These are phyloP conservation scores for Cercophora newfieldiana DNA, from an alignment of 495 filamentous ascomycete species.

Conservation along the genomic window DNA sequence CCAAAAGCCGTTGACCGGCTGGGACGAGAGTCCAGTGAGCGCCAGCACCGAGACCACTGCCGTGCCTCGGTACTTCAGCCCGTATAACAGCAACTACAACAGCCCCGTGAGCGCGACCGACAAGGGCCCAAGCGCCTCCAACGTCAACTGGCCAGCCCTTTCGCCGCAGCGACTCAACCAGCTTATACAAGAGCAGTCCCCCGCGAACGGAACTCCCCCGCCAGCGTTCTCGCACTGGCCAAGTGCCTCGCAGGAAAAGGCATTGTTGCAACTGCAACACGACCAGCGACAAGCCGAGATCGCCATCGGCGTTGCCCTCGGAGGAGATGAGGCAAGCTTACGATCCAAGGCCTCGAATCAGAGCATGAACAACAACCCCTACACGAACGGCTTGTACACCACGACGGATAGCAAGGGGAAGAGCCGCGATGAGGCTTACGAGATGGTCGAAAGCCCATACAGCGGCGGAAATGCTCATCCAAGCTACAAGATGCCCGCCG, in stretches of 20 bases:
- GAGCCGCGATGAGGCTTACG: slow-evolving; percentile 33
- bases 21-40: slow-evolving; percentile 49
- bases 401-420: slow-evolving; percentile 33
- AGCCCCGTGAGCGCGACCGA: slow-evolving; percentile 47
- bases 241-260: slow-evolving; percentile 30
- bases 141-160: slow-evolving; percentile 28
- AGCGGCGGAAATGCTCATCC: slow-evolving; percentile 5
- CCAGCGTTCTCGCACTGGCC: slow-evolving; percentile 37
- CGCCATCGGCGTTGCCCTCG: slow-evolving; percentile 39
- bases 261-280: slow-evolving; percentile 28
- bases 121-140: slow-evolving; percentile 10
- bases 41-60: slow-evolving; percentile 34
- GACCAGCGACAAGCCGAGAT: slow-evolving; percentile 31
- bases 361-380: slow-evolving; percentile 23
- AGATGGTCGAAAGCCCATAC: slow-evolving; percentile 38
- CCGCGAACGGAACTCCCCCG: slow-evolving; percentile 24
- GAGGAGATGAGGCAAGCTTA: slow-evolving; percentile 34
- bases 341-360: slow-evolving; percentile 29
- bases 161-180: slow-evolving; percentile 27
- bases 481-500: slow-evolving; percentile 24
- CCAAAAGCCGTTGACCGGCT: slow-evolving; percentile 47
- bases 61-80: slow-evolving; percentile 50
- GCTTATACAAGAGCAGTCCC: slow-evolving; percentile 21
- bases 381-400: slow-evolving; percentile 4
- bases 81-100: slow-evolving; percentile 48